Evolutionary conservation across 768 basidiomycete species (phyloP).

Genomic region (Mycena vulgaris): DNA sequence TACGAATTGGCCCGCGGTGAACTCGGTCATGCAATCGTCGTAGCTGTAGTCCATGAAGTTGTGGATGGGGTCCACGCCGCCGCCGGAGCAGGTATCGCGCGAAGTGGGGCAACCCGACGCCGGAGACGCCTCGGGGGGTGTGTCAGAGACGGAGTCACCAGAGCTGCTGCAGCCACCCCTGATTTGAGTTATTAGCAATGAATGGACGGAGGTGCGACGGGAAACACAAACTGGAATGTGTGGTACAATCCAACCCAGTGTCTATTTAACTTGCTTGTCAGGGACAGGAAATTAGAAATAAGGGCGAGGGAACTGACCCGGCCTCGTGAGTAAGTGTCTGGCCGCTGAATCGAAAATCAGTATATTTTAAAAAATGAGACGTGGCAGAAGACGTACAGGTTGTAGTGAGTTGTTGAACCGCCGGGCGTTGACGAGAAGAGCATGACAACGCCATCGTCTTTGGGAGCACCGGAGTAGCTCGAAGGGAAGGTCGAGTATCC

Average conservation of each 20-base stretch:
- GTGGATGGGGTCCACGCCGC: slow-evolving; percentile 55
- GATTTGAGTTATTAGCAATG: too few relatives aligned
- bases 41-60: slow-evolving; percentile 61
- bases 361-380: background rate
- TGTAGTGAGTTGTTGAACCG: slow-evolving; percentile 52
- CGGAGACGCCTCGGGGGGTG: slow-evolving; percentile 52
- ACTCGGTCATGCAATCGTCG: slow-evolving; percentile 57
- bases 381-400: slow-evolving; percentile 33
- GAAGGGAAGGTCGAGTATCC: slow-evolving; percentile 61
- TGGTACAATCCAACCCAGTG: slow-evolving; percentile 66
- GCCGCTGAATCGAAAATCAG: slow-evolving; percentile 4
- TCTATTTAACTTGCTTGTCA: slow-evolving; percentile 24
- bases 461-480: slow-evolving; percentile 45
- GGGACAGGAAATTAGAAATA: too few relatives aligned
- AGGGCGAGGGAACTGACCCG: background rate
- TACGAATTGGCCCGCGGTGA: slow-evolving; percentile 53
- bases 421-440: slow-evolving; percentile 44
- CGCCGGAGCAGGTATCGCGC: slow-evolving; percentile 50
- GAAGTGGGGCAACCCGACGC: slow-evolving; percentile 53
- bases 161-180: slow-evolving; percentile 43
- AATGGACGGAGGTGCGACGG: too few relatives aligned
- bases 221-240: too few relatives aligned
- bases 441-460: slow-evolving; percentile 55
- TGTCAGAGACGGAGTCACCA: slow-evolving; percentile 57
- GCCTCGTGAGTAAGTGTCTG: slow-evolving; percentile 20